Percentiles rank a stretch among this genome's conserved stretches.
These are phyloP conservation scores for Kwoniella dejecticola DNA, from an alignment of 768 basidiomycete genomes.

Conservation along the genomic window DNA sequence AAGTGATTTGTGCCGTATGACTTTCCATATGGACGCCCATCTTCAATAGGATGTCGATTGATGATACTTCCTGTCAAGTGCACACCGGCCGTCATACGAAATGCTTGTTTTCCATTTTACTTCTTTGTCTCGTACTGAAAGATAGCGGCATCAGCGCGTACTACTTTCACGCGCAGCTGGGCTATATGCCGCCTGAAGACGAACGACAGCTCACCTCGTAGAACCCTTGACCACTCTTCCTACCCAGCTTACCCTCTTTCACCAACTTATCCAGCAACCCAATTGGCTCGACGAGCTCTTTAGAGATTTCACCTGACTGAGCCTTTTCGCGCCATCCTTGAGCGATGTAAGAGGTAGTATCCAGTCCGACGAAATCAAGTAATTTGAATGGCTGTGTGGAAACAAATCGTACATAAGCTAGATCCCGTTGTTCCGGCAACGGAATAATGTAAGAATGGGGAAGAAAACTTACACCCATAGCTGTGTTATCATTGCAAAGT, in stretches of 20 bases:
- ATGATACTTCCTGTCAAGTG: no score
- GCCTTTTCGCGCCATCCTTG: conserved; percentile 57
- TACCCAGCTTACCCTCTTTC: conserved; percentile 56
- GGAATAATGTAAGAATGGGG: no score
- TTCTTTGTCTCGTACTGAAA: no score
- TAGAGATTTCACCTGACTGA: conserved; percentile 50
- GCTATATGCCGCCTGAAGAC: no score
- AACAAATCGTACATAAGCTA: conserved; percentile 14
- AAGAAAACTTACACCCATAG: conserved; percentile 51
- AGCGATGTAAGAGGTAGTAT: conserved; percentile 56
- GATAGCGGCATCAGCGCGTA: no score
- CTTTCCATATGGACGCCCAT: no score
- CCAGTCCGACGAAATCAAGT: conserved; percentile 58
- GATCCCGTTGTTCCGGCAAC: conserved; percentile 10
- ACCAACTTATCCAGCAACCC: conserved; percentile 56
- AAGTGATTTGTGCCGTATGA: no score
- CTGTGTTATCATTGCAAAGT: conserved; percentile 23
- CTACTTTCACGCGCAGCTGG: no score
- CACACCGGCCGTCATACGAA: no score
- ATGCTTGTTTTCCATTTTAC: no score
- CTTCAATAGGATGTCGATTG: no score
- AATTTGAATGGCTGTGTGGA: conserved; percentile 50
- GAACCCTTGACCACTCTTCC: conserved; percentile 59
- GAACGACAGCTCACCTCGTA: conserved; percentile 51
- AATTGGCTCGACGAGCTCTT: conserved; percentile 52